Evolutionary conservation across 2,329 filamentous ascomycete genomes (phyloP).

Genomic region (Claviceps fusiformis): DNA sequence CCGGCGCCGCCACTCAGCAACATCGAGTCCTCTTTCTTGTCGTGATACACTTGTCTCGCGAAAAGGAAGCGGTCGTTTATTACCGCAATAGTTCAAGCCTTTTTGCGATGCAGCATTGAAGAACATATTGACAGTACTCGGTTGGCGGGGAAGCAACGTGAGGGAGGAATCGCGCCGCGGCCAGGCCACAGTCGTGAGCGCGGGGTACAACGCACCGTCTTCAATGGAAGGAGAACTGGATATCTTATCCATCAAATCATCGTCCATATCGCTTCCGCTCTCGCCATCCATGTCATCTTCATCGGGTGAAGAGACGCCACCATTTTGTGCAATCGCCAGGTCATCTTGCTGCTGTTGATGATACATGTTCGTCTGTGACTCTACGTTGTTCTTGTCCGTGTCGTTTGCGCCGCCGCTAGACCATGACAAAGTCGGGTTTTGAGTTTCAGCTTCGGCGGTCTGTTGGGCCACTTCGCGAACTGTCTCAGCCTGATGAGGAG

Average conservation of each 20-base stretch:
- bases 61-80: slow-evolving; percentile 17
- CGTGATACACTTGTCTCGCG: slow-evolving; percentile 10
- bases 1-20: slow-evolving; percentile 11
- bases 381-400: slow-evolving; percentile 26
- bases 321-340: slow-evolving; percentile 48
- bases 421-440: slow-evolving; percentile 48
- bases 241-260: slow-evolving; percentile 97
- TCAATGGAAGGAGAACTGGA: slow-evolving; percentile 98
- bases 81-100: slow-evolving; percentile 16
- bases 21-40: neutral
- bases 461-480: slow-evolving; percentile 71
- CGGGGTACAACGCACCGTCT: slow-evolving; percentile 71
- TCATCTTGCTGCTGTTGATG: slow-evolving; percentile 36
- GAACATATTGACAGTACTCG: slow-evolving; percentile 14
- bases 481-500: slow-evolving; percentile 75
- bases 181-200: slow-evolving; percentile 24
- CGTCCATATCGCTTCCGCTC: slow-evolving; percentile 53
- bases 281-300: slow-evolving; percentile 55
- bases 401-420: slow-evolving; percentile 26
- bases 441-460: slow-evolving; percentile 55
- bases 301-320: slow-evolving; percentile 36
- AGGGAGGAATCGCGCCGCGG: slow-evolving; percentile 31
- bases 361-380: slow-evolving; percentile 27
- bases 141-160: slow-evolving; percentile 19
- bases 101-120: slow-evolving; percentile 19